Conservation (phyloP, 2,329 filamentous ascomycete species). For the Botryotinia globosa region DNA sequence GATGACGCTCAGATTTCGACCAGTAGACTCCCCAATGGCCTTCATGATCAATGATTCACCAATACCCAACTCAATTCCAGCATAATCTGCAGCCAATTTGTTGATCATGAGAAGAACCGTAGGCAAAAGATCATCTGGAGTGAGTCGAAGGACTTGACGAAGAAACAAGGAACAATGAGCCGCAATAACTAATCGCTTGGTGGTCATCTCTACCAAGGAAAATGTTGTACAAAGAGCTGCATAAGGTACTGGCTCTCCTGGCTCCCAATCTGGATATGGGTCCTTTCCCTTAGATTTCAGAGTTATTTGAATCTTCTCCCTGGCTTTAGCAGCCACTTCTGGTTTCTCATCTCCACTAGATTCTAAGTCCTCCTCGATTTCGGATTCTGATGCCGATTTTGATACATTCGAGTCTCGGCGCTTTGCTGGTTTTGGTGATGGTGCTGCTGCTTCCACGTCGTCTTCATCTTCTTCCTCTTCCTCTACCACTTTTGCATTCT, state of each 20-base stretch:
- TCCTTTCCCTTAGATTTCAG: conserved; percentile 68
- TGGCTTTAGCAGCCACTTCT: conserved; percentile 68
- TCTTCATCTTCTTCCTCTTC: conserved; percentile 31
- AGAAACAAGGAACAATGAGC: conserved; percentile 89
- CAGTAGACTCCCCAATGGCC: conserved; percentile 91
- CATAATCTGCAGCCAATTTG: conserved; percentile 94
- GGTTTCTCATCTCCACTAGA: conserved; percentile 64
- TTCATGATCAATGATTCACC: conserved; percentile 99
- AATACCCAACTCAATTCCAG: conserved; percentile 95
- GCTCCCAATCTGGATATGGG: conserved; percentile 92
- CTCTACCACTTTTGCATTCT: conserved; percentile 24
- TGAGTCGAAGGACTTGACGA: conserved; percentile 88
- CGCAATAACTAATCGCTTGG: conserved; percentile 83
- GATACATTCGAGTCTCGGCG: conserved; percentile 39
- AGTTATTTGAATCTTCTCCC: conserved; percentile 76
- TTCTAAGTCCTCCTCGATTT: conserved; percentile 43
- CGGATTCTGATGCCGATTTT: conserved; percentile 48
- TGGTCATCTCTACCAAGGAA: conserved; percentile 90
- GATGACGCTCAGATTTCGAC: conserved; percentile 82
- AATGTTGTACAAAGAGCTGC: conserved; percentile 93
- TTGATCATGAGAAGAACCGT: conserved; percentile 96
- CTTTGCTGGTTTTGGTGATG: conserved; percentile 31
- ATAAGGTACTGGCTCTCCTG: conserved; percentile 86
- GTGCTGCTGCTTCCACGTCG: conserved; percentile 43
- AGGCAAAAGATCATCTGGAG: conserved; percentile 80